A percentile compares a stretch with the other conserved stretches of the same genome.
Conservation (phyloP, 169 alveolate species). For the Plasmodium chabaudi region DNA sequence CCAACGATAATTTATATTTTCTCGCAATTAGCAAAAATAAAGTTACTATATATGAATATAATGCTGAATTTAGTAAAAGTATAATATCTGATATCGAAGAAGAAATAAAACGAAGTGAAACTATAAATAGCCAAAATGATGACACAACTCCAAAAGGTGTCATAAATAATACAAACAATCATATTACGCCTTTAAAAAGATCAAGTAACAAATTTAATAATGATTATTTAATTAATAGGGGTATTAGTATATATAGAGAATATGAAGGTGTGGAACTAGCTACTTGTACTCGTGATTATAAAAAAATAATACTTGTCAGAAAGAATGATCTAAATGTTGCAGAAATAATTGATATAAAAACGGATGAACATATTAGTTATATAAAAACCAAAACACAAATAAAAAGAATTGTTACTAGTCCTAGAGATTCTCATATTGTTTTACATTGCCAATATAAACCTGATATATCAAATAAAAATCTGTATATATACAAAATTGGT, state of each 20-base stretch:
- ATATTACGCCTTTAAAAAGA: constrained; percentile 1
- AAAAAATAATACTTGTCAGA: constrained; percentile 51
- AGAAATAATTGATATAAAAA: constrained; percentile 49
- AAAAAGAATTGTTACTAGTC: constrained; percentile 42
- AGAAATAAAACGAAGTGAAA: constrained; percentile 29
- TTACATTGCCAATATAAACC: constrained; percentile 68
- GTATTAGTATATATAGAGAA: constrained; percentile 43
- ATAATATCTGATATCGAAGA: constrained; percentile 49
- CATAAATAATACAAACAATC: neutral
- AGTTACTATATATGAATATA: constrained; percentile 53
- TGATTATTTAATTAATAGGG: constrained; percentile 54
- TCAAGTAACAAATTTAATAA: constrained; percentile 36
- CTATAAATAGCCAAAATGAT: neutral
- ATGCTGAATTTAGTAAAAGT: constrained; percentile 25
- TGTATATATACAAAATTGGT: constrained; percentile 27
- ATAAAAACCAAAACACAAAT: constrained; percentile 64
- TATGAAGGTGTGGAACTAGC: constrained; percentile 48
- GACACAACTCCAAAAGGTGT: neutral
- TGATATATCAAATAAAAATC: constrained; percentile 19
- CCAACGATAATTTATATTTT: constrained; percentile 34
- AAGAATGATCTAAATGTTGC: constrained; percentile 38
- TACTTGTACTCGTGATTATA: constrained; percentile 62
- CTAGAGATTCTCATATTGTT: constrained; percentile 43
- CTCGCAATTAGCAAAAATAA: constrained; percentile 56
- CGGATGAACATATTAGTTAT: neutral